Conservation (phyloP, 345 rosid genomes). For the Populus nigra region DNA sequence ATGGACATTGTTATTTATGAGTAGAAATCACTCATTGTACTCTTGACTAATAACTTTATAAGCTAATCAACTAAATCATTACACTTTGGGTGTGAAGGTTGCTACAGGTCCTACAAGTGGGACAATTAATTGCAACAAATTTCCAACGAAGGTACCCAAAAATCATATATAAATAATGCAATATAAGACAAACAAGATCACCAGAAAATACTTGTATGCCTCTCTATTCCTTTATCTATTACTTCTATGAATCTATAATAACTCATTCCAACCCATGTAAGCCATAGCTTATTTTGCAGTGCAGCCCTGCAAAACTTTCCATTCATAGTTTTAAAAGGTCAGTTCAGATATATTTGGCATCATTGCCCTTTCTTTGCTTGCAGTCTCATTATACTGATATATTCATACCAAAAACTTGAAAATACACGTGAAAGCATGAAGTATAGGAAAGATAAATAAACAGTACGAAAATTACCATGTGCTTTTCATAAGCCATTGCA, state of each 20-base stretch:
- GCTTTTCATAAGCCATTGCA: conserved; percentile 78
- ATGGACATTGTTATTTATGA: not conserved
- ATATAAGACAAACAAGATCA: not conserved
- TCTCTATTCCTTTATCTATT: not conserved
- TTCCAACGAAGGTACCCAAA: not conserved
- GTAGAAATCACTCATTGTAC: not conserved
- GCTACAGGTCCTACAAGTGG: not conserved
- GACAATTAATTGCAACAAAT: not conserved
- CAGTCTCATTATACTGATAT: not conserved
- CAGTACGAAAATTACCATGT: conserved; percentile 48
- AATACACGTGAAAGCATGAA: not conserved
- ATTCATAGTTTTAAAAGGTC: not conserved
- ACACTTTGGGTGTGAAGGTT: not conserved
- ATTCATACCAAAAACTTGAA: not conserved
- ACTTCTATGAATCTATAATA: not conserved
- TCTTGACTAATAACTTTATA: too few species aligned
- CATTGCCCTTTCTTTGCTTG: not conserved
- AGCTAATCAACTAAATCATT: not conserved
- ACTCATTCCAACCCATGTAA: not conserved
- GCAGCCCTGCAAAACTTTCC: too few species aligned
- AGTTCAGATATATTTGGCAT: not conserved
- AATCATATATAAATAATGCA: not conserved
- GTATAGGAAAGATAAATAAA: not conserved
- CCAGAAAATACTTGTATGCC: not conserved
- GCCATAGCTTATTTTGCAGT: not conserved